Evolutionary conservation across 2,329 filamentous ascomycete genomes (phyloP), one percentile per base, ranked within the genome.

Genomic region (Sporothrix humicola): DNA sequence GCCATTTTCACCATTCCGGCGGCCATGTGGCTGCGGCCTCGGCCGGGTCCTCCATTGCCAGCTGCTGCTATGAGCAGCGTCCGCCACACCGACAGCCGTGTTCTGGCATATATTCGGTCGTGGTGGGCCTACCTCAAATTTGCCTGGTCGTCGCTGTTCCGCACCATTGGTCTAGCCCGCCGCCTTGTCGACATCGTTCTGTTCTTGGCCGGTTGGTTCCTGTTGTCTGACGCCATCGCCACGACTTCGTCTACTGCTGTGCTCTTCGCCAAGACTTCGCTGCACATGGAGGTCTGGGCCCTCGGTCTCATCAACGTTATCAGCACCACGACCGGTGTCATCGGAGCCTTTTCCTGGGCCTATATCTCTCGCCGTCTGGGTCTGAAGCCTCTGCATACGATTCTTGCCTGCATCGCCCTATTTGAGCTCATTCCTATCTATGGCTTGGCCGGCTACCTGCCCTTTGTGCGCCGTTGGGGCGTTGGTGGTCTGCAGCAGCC

Each of bases 351-450:
- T 79, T 90, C 91, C 50, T 99, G 96, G 96, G 90, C 93, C 10
- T 91, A 88, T 78, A 85, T 98, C 56, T 95, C 93, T 9, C 88
- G 89, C 10, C 82, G 86, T 26, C 87, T 95, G 76, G 86, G 88
- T 17, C 86, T 97, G 48, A 87, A 87, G 73, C 93, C 96, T 0
- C 91, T 93, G 69, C 94, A 97, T 77, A 98, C 95, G 0, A 97
- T 99, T 73, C 86, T 98, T 46, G 90, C 92, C n/a, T 98, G 95
- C 80, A 97, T 98, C 76, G 88, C 87, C 13, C 84, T 99, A 6
- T 97, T 99, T 79, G 95, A 98, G 81, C 82, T 97, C 44, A 97
- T 99, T 69, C 96, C 96, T 0, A 79, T 98, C 0, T 99, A 99
- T 79, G 95, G 95, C 0, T 86, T 99, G 13, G 83, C 97, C 20